These are phyloP conservation scores for Tetradesmus obliquus DNA, from an alignment of 139 green algal species.

Conservation along the genomic window DNA sequence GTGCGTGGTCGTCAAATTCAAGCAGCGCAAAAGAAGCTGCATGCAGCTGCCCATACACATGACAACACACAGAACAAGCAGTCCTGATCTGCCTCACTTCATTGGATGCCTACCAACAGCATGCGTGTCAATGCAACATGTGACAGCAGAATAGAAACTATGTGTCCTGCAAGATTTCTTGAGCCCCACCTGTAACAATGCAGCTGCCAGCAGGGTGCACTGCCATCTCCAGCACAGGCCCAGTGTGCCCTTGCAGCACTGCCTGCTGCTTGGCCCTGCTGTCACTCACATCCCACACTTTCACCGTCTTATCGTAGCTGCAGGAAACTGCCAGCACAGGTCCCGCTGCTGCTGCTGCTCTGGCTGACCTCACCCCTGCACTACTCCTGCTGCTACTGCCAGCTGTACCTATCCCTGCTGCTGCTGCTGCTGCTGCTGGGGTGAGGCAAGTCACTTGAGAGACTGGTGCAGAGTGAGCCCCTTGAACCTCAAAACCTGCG, in stretches of 20 bases:
- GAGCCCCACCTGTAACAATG: not conserved
- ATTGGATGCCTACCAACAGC: too few relatives aligned
- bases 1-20: too few relatives aligned
- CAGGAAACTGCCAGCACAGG: constrained; percentile 47
- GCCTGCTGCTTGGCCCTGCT: not conserved
- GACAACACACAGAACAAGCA: too few relatives aligned
- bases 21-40: too few relatives aligned
- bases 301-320: constrained; percentile 82
- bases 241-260: constrained; percentile 47
- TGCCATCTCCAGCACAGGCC: constrained; percentile 62
- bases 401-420: not conserved
- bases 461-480: constrained; percentile 9
- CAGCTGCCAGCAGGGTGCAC: constrained; percentile 19
- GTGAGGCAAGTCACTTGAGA: not conserved
- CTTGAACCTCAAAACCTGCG: not conserved
- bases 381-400: not conserved
- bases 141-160: too few relatives aligned
- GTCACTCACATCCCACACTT: constrained; percentile 62
- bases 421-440: not conserved
- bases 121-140: too few relatives aligned
- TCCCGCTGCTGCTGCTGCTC: not conserved
- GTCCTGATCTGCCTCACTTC: too few relatives aligned
- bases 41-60: not conserved
- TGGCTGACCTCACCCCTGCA: not conserved
- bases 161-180: too few relatives aligned